Base-by-base conservation (phyloP, 2,329 filamentous ascomycete genomes). In the Dothidotthia symphoricarpi region DNA sequence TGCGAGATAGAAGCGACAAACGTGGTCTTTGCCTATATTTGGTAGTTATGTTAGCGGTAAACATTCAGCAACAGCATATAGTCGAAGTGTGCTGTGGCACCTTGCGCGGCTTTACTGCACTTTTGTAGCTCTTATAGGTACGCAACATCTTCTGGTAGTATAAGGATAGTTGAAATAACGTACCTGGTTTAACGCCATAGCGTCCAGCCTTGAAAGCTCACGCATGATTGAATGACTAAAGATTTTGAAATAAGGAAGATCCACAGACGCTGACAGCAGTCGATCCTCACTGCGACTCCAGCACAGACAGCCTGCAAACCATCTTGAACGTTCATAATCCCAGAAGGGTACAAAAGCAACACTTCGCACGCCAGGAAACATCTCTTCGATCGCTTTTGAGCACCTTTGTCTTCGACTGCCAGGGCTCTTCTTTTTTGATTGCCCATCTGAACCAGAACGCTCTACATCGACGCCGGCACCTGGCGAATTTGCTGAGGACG, bases 131-230 rank as follows among this genome's bases (percentile, higher is more conserved):
- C 9, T 22, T 6, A 22, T 9, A 22, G 19, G 5, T 22, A 22
- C 19, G 19, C 19, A 22, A 22, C 5, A 9, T 22, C 19, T 22
- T 22, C 19, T 6, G 9, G 19, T 9, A 22, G 19, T 27, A 27
- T 11, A n/a, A n/a, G 12, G 12, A 27, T 4, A 6, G 11, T 6
- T 7, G 14, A 14, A 33, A 31, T 5, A 28, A 17, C 36, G 8
- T 36, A 55, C 53, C 35, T 63, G 53, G 10, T 57, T 55, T 12
- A 59, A 51, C 19, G 72, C 72, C 24, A 74, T 60, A 0, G 75
- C 75, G 41, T 80, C 75, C 31, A 78, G 43, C 2, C 75, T 68
- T 0, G 74, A 70, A 1, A 82, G 64, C 36, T 83, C 78, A 0
- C 75, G 71, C 69, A 80, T 80, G 12, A 78, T 75, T 1, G 74